Base-by-base conservation (phyloP, 257 asterid genomes). In the Prunella vulgaris region DNA sequence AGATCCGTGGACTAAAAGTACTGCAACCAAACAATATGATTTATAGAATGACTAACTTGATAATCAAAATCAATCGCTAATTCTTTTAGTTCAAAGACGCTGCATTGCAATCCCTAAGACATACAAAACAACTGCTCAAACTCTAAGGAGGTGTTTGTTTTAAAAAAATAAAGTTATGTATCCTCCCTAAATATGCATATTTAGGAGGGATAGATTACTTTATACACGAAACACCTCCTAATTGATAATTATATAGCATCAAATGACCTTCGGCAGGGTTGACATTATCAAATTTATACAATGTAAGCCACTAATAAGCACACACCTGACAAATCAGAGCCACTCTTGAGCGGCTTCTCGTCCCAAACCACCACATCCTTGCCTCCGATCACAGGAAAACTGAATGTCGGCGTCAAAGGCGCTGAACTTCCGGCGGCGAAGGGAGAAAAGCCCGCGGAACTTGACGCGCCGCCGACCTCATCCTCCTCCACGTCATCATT, bases 261-360 rank as follows among this genome's bases (percentile, higher is more conserved):
- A 8, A 74, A 51, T 66, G 24, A 12, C 21, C 57, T 48, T 48
- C 51, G n/a, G 17, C 1, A 12, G 51, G 57, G 17, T 10, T 10
- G 37, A 30, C 21, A 52, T 27, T 9, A 42, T 14, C 60, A 25
- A 25, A 62, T 32, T 60, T 32, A 22, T 2, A 22, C 14, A 62
- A 53, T 40, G 40, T 48, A 35, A 35, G 40, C 52, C 52, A 60
- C 68, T 15, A 30, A 63, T 33, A 42, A 69, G 25, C 20, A 77
- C 83, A 40, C 46, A 93, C 99, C 97, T 28, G 99, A 90, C 68
- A 81, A 83, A 79, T 82, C 91, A n/a, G 89, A 28, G 64, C 76
- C 66, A 52, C 79, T 80, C 64, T 90, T 88, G 60, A 57, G 70
- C 44, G 84, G 81, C 78, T 80, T 85, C 58, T 79, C 82, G 66